Conservation (phyloP, 352 stramenopile genomes). For the Pythium coloratum region DNA sequence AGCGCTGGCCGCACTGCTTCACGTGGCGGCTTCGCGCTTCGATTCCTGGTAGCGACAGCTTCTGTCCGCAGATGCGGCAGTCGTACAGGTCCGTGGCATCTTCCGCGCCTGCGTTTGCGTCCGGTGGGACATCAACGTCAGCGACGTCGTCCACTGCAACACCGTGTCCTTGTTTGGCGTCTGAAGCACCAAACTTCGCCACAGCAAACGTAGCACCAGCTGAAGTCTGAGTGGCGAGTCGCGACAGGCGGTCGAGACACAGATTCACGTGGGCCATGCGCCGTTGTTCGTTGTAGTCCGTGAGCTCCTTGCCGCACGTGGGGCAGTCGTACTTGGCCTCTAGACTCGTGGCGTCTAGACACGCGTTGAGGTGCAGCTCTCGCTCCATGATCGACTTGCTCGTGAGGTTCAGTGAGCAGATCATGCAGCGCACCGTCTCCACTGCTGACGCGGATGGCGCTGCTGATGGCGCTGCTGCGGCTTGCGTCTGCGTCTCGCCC, state of each 20-base stretch:
- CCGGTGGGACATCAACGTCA: neutral
- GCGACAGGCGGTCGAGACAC: conserved; percentile 49
- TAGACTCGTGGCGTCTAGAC: conserved; percentile 46
- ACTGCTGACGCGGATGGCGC: neutral
- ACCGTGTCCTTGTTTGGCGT: no score
- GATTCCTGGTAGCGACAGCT: conserved; percentile 42
- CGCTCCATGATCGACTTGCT: conserved; percentile 45
- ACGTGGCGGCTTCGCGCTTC: conserved; percentile 68
- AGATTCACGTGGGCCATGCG: conserved; percentile 68
- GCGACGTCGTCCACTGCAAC: neutral
- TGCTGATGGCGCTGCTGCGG: neutral
- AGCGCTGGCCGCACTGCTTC: conserved; percentile 73
- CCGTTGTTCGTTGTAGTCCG: conserved; percentile 64
- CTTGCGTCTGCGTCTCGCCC: conserved; percentile 3
- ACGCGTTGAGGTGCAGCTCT: conserved; percentile 73
- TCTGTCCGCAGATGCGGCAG: conserved; percentile 71
- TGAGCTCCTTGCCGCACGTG: conserved; percentile 53
- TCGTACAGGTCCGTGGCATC: conserved; percentile 28
- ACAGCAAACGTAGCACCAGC: neutral
- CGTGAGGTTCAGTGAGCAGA: conserved; percentile 68
- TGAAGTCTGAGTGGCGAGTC: conserved; percentile 6
- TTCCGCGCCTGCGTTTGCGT: neutral
- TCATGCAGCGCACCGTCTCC: conserved; percentile 37
- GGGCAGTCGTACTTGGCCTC: conserved; percentile 50
- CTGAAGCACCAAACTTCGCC: no score